A percentile compares a stretch with the other conserved stretches of the same genome.
phyloP scores from a whole-genome alignment of 148 eudicot genomes.

The Beta vulgaris region DNA sequence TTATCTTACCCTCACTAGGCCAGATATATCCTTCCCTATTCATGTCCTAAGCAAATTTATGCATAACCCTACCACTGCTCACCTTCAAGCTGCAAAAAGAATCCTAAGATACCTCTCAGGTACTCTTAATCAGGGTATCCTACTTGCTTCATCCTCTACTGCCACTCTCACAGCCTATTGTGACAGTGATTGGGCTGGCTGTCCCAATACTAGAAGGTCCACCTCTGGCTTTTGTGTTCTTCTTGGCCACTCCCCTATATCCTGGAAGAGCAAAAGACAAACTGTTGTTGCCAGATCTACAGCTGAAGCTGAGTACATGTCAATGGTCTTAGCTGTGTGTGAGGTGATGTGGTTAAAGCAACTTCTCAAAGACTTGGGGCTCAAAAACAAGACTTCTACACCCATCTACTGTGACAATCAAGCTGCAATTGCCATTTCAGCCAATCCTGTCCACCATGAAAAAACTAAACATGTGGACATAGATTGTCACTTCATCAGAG shows the following conservation, averaged over 20 bases:
- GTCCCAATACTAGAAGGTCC: too few relatives aligned
- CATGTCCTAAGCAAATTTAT: neutral
- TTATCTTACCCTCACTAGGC: neutral
- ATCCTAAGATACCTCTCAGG: too few relatives aligned
- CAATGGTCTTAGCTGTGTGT: too few relatives aligned
- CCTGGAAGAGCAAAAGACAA: neutral
- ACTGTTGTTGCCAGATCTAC: too few relatives aligned
- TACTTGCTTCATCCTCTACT: too few relatives aligned
- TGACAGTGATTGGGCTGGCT: slow-evolving; percentile 13
- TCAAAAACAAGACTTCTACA: neutral
- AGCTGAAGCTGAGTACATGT: too few relatives aligned
- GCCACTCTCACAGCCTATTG: neutral
- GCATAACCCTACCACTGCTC: neutral
- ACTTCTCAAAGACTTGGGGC: neutral
- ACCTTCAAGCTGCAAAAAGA: too few relatives aligned
- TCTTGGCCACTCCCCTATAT: neutral
- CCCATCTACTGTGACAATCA: slow-evolving; percentile 5
- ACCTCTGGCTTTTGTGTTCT: neutral
- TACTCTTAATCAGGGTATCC: too few relatives aligned
- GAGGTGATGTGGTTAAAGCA: neutral
- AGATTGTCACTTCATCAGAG: too few relatives aligned
- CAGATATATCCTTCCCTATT: neutral
- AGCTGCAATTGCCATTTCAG: neutral
- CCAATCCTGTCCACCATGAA: too few relatives aligned
- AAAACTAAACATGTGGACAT: too few relatives aligned